phyloP scores from a whole-genome alignment of 768 basidiomycete genomes.

The Lactarius sp. region DNA sequence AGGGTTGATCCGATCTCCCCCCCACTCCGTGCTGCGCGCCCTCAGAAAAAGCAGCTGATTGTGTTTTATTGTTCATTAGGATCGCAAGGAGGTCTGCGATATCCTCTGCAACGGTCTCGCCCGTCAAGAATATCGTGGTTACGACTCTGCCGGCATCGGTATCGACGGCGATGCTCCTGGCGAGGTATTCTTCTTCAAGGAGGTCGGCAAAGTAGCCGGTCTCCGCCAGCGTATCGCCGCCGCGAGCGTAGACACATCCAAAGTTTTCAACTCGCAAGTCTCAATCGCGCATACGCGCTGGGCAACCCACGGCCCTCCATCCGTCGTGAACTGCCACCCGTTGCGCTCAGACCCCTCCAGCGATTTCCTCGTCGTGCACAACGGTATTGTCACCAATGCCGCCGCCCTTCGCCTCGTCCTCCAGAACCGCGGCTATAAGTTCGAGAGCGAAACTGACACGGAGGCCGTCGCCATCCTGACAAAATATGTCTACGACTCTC shows the following conservation, averaged over 20 bases:
- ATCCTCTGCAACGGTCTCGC: conserved; percentile 87
- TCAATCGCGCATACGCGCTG: conserved; percentile 99
- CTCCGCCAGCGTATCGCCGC: conserved; percentile 84
- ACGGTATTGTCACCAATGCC: conserved; percentile 97
- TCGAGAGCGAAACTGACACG: conserved; percentile 95
- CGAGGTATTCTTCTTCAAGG: conserved; percentile 83
- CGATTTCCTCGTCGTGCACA: conserved; percentile 95
- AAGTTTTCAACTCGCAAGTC: conserved; percentile 79
- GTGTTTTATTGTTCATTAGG: not conserved
- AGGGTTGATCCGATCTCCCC: no score
- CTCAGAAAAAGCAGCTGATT: not conserved
- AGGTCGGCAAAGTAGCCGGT: conserved; percentile 94
- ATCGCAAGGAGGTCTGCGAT: conserved; percentile 70
- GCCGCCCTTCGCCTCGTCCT: conserved; percentile 85
- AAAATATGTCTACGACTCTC: conserved; percentile 96
- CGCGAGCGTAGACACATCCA: conserved; percentile 65
- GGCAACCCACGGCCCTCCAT: conserved; percentile 96
- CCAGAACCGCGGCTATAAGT: conserved; percentile 92
- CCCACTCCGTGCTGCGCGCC: no score
- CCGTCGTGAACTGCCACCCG: conserved; percentile 89
- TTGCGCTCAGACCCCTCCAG: conserved; percentile 72
- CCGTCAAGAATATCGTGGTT: conserved; percentile 96
- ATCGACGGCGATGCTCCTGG: conserved; percentile 88
- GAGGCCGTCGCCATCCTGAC: conserved; percentile 94
- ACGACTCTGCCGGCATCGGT: conserved; percentile 89